Percentiles rank a stretch among this genome's conserved stretches.
These are phyloP conservation scores for Beauveria brongniartii DNA, from an alignment of 2,329 filamentous ascomycete genomes.

Conservation along the genomic window DNA sequence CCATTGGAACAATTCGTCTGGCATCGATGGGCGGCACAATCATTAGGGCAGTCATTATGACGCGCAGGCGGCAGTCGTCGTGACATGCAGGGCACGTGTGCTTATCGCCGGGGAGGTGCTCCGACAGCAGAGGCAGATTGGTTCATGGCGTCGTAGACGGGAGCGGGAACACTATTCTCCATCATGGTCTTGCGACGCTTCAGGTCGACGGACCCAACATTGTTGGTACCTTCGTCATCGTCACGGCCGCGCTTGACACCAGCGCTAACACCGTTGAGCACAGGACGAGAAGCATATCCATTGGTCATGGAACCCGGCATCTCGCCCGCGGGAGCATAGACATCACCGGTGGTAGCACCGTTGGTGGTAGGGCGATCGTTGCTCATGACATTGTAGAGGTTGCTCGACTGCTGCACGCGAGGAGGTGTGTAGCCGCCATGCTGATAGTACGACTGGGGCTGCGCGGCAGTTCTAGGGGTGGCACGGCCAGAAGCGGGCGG, in stretches of 20 bases:
- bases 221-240: slow-evolving; percentile 51
- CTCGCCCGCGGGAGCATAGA: slow-evolving; percentile 61
- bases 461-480: slow-evolving; percentile 71
- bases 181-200: slow-evolving; percentile 76
- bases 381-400: slow-evolving; percentile 82
- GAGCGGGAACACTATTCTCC: slow-evolving; percentile 46
- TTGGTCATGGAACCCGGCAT: slow-evolving; percentile 47
- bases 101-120: slow-evolving; percentile 32
- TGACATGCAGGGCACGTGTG: not conserved
- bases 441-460: slow-evolving; percentile 67
- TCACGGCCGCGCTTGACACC: slow-evolving; percentile 41
- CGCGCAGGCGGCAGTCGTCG: not conserved
- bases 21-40: not conserved
- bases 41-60: not conserved
- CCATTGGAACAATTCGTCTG: not conserved
- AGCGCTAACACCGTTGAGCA: slow-evolving; percentile 54
- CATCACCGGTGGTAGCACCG: slow-evolving; percentile 57
- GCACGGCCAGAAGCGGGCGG: slow-evolving; percentile 75
- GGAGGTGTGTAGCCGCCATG: slow-evolving; percentile 71
- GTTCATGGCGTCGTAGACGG: slow-evolving; percentile 42
- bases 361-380: slow-evolving; percentile 64
- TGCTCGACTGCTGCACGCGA: slow-evolving; percentile 62
- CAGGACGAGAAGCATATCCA: slow-evolving; percentile 55
- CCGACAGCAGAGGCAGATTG: slow-evolving; percentile 39
- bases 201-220: slow-evolving; percentile 50